Conservation (phyloP, 805 yeast species). For the Barnettozyma vustinii region DNA sequence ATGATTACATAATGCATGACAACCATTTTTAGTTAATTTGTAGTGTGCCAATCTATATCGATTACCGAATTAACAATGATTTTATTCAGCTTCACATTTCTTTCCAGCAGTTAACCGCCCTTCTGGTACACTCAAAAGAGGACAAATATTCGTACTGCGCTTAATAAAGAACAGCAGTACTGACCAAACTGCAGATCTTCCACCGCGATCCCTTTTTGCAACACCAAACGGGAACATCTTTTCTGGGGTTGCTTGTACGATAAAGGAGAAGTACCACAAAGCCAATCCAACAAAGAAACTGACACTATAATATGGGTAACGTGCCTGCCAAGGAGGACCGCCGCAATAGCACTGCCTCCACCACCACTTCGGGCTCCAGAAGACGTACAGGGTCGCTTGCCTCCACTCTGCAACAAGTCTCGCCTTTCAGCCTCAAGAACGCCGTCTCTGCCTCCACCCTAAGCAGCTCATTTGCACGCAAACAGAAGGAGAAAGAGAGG, state of each 20-base stretch:
- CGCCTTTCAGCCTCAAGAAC: conserved; percentile 23
- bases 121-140: neutral
- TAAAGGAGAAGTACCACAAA: neutral
- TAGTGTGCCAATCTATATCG: neutral
- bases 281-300: neutral
- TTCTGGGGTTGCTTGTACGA: neutral
- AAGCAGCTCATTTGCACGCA: neutral
- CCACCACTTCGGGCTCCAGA: conserved; percentile 8
- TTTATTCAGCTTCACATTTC: neutral
- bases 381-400: conserved; percentile 15
- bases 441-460: conserved; percentile 27
- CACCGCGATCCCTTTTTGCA: neutral
- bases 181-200: too few species aligned
- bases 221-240: neutral
- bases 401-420: conserved; percentile 11
- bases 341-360: conserved; percentile 7
- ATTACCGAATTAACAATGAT: neutral
- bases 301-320: conserved; percentile 36
- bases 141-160: neutral
- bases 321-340: conserved; percentile 40
- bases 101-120: neutral
- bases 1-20: neutral
- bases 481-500: conserved; percentile 46
- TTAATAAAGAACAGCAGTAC: neutral
- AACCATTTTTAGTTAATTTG: neutral